Percentiles rank a stretch among this genome's conserved stretches.
Evolutionary conservation across 202 grass and related monocot species (phyloP).

Genomic region (Digitaria exilis): DNA sequence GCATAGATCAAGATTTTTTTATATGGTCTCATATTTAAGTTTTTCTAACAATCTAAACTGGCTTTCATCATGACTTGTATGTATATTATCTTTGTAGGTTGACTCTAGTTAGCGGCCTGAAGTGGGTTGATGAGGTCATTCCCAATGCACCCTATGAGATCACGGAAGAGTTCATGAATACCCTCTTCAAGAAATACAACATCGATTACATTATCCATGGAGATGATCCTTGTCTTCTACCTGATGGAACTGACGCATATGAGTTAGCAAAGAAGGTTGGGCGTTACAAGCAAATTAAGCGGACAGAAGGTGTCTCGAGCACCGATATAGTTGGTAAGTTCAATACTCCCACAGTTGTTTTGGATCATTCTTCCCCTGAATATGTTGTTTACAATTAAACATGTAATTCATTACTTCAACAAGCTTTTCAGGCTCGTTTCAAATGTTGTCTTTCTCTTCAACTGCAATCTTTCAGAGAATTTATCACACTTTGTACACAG

Average conservation of each 20-base stretch:
- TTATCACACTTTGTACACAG: constrained; percentile 40
- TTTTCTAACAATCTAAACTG: not conserved
- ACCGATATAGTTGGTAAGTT: constrained; percentile 86
- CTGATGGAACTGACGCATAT: constrained; percentile 91
- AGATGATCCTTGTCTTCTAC: constrained; percentile 91
- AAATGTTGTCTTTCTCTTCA: not conserved
- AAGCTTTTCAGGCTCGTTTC: not conserved
- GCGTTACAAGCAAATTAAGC: constrained; percentile 95
- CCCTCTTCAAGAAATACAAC: constrained; percentile 85
- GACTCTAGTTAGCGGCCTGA: constrained; percentile 85
- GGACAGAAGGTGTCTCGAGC: constrained; percentile 93
- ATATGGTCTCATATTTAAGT: not conserved
- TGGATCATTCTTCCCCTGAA: not conserved
- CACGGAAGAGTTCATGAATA: constrained; percentile 91
- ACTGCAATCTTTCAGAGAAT: constrained; percentile 32
- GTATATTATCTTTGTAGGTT: constrained; percentile 47
- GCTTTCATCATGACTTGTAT: constrained; percentile 11
- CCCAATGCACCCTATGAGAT: constrained; percentile 86
- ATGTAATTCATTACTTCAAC: constrained; percentile 4
- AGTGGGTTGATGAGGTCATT: constrained; percentile 94
- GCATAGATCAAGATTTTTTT: not conserved
- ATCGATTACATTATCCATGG: constrained; percentile 93
- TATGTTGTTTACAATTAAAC: not conserved
- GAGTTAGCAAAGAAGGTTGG: constrained; percentile 82
- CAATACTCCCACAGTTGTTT: constrained; percentile 5